Base-by-base conservation (phyloP, 2,329 filamentous ascomycete genomes). In the Pseudocercospora cruenta region DNA sequence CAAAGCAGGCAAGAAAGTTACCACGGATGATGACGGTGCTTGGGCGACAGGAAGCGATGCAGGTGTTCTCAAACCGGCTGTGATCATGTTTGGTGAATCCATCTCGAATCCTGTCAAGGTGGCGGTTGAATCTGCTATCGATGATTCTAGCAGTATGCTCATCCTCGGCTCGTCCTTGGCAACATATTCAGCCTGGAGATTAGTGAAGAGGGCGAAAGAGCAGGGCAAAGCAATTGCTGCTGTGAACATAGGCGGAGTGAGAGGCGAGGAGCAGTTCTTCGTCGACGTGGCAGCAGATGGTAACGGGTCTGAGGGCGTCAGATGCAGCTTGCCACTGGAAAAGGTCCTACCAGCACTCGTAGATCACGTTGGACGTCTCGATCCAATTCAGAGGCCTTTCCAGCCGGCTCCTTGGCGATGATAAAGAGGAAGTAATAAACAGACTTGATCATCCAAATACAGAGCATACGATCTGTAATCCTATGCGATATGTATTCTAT, bases 71-170 rank as follows among this genome's bases (percentile, higher is more conserved):
- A 98, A 98, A 76, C 95, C 95, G 3, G 92, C 92, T 0, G 94
- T 99, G 1, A 89, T 94, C 73, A 97, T 98, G 93, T 98, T 98
- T 77, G 95, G 95, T 16, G 95, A 98, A 79, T 94, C 88, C 66
- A 96, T 98, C 58, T 83, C 87, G 0, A 78, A 80, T 1, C 74
- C 80, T 1, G 89, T 94, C 39, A 97, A 96, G 78, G 78, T 82
- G 1, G 88, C 88, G 0, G 94, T 94, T 1, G 94, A 98, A 75
- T 81, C 87, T 28, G 91, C 91, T 12, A 88, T 98, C 58, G 92
- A 97, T 74, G 85, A 85, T 28, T 91, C 93, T 1, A 88, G 88
- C 5, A 87, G 88, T 66, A 79, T 98, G 39, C 82, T 98, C 22
- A 86, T 98, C 8, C 78, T 98, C 16, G 95, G 94, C 3, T 97